Evolutionary conservation across 257 asterid genomes (phyloP).

Genomic region (Hygrophila difformis): DNA sequence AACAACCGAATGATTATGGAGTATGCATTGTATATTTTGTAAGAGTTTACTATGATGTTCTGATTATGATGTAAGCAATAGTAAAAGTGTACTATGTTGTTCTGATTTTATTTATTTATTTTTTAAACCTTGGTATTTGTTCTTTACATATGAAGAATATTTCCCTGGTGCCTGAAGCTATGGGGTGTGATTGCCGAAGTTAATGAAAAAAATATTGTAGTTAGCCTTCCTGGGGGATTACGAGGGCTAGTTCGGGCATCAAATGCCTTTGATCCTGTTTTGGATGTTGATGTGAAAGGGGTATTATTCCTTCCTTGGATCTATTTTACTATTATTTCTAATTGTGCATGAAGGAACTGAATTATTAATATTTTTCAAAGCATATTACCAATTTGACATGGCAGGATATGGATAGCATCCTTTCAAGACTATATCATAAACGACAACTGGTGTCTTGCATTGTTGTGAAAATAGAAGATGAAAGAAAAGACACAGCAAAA

Average conservation of each 20-base stretch:
- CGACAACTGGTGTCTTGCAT: constrained; percentile 91
- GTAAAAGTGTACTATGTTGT: no score
- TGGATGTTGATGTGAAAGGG: constrained; percentile 28
- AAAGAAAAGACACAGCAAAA: constrained; percentile 66
- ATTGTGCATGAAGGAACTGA: not conserved
- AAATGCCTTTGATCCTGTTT: constrained; percentile 66
- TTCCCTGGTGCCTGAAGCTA: constrained; percentile 83
- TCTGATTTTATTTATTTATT: not conserved
- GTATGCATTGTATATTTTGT: not conserved
- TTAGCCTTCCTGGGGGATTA: constrained; percentile 94
- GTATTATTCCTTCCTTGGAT: constrained; percentile 22
- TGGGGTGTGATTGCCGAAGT: constrained; percentile 95
- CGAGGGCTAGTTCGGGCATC: constrained; percentile 86
- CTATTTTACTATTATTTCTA: not conserved
- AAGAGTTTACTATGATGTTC: no score
- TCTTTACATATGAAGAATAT: constrained; percentile 86
- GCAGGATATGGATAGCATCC: constrained; percentile 47
- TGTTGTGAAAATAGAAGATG: constrained; percentile 73
- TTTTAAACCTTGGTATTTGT: not conserved
- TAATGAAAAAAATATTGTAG: constrained; percentile 78
- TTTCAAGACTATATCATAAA: constrained; percentile 55
- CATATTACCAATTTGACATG: constrained; percentile 17
- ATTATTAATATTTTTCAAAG: not conserved
- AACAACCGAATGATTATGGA: no score
- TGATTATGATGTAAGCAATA: no score